A percentile compares a stretch with the other conserved stretches of the same genome.
These are phyloP conservation scores for Umbilicus rupestris DNA, from an alignment of 164 flowering plant genomes.

Conservation along the genomic window DNA sequence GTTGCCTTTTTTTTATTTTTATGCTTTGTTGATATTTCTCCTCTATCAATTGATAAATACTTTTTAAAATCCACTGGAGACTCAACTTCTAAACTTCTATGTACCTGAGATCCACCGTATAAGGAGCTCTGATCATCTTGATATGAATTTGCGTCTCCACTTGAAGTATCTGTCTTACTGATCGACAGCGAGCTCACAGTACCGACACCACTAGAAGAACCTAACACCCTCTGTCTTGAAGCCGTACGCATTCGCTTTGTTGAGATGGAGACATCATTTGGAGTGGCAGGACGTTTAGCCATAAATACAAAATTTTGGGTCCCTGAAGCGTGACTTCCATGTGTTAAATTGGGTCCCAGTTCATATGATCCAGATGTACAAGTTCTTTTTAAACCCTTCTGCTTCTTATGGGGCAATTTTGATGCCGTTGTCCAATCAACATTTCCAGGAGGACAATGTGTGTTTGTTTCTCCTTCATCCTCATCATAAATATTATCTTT, in stretches of 20 bases:
- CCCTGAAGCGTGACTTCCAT: slow-evolving; percentile 33
- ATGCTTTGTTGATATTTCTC: slow-evolving; percentile 54
- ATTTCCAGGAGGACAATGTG: slow-evolving; percentile 43
- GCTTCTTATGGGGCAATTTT: slow-evolving; percentile 47
- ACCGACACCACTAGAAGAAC: slow-evolving; percentile 48
- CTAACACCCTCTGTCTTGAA: slow-evolving; percentile 69
- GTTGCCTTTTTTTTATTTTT: slow-evolving; percentile 87
- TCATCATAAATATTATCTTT: slow-evolving; percentile 54
- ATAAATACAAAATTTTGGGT: slow-evolving; percentile 30
- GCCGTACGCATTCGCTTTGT: slow-evolving; percentile 89
- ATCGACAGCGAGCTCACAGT: slow-evolving; percentile 34
- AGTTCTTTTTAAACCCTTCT: slow-evolving; percentile 36
- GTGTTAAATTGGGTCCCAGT: slow-evolving; percentile 35
- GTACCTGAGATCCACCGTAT: slow-evolving; percentile 53
- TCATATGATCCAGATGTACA: slow-evolving; percentile 44
- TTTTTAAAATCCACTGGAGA: slow-evolving; percentile 62
- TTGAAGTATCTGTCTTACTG: slow-evolving; percentile 75
- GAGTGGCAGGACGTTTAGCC: slow-evolving; percentile 58
- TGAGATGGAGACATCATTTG: slow-evolving; percentile 64
- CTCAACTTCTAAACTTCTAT: slow-evolving; percentile 66
- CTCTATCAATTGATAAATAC: slow-evolving; percentile 48
- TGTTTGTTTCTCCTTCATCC: slow-evolving; percentile 70
- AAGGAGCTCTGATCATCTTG: slow-evolving; percentile 87
- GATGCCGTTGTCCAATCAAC: slow-evolving; percentile 47
- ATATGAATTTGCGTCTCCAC: slow-evolving; percentile 91